Evolutionary conservation across 768 basidiomycete genomes (phyloP).

Genomic region (Russula abietina): DNA sequence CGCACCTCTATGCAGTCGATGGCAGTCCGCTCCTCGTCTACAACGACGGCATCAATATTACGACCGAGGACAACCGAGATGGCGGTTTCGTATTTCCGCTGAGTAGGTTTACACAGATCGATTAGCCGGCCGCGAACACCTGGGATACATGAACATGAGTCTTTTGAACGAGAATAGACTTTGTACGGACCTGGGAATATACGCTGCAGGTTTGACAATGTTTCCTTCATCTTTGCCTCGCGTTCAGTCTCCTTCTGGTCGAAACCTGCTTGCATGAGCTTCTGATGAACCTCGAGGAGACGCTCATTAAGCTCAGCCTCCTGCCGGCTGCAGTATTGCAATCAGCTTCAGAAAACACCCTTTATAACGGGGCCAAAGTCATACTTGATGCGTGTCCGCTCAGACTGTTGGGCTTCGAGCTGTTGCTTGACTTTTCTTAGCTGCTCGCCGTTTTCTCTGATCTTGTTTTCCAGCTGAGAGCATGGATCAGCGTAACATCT

Average conservation of each 20-base stretch:
- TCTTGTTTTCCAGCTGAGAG: slow-evolving; percentile 53
- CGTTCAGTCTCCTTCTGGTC: slow-evolving; percentile 84
- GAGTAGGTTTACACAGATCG: slow-evolving; percentile 92
- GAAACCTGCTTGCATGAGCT: slow-evolving; percentile 84
- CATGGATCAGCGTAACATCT: background rate
- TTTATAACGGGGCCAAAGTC: slow-evolving; percentile 26
- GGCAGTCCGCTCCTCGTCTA: slow-evolving; percentile 94
- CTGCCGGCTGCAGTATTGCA: slow-evolving; percentile 53
- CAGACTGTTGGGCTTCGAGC: slow-evolving; percentile 78
- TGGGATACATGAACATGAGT: slow-evolving; percentile 28
- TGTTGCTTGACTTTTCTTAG: slow-evolving; percentile 66
- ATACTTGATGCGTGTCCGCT: slow-evolving; percentile 72
- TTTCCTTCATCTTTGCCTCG: slow-evolving; percentile 81
- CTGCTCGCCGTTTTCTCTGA: slow-evolving; percentile 50
- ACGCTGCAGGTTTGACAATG: slow-evolving; percentile 71
- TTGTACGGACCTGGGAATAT: slow-evolving; percentile 71
- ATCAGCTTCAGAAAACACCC: background rate
- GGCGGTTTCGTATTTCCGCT: slow-evolving; percentile 86
- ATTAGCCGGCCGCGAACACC: slow-evolving; percentile 90
- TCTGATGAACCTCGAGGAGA: slow-evolving; percentile 70
- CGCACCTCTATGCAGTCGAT: slow-evolving; percentile 94
- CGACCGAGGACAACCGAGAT: slow-evolving; percentile 89
- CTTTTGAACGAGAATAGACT: background rate
- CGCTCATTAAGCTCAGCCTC: slow-evolving; percentile 92
- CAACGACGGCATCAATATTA: slow-evolving; percentile 92